Percentiles rank a stretch among this genome's conserved stretches.
Evolutionary conservation across 2,329 filamentous ascomycete genomes (phyloP).

Genomic region (Penicillium polonicum): DNA sequence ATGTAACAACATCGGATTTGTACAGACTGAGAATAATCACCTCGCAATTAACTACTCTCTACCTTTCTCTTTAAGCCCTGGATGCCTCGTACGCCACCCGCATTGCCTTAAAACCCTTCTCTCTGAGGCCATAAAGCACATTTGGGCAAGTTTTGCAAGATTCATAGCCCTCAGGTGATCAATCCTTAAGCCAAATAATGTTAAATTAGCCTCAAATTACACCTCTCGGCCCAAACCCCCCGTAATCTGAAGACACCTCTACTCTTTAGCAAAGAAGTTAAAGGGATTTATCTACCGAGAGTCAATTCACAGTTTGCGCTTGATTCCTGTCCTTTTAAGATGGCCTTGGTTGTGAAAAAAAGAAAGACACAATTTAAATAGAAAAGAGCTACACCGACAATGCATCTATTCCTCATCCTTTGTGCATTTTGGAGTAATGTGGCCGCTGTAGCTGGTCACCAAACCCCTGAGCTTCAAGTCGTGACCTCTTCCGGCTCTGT

Average conservation of each 20-base stretch:
- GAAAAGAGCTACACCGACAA: not conserved
- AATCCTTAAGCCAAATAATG: not conserved
- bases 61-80: not conserved
- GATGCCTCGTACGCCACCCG: not conserved
- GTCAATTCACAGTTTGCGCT: not conserved
- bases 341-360: not conserved
- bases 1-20: slow-evolving; percentile 26
- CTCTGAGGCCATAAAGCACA: too few species aligned
- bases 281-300: not conserved
- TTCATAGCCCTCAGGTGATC: not conserved
- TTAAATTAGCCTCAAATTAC: not conserved
- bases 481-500: slow-evolving; percentile 18
- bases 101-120: too few species aligned
- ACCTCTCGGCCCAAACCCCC: too few species aligned
- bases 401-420: not conserved
- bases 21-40: slow-evolving; percentile 26
- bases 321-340: not conserved
- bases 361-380: not conserved
- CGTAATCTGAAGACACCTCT: not conserved
- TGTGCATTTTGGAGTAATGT: not conserved
- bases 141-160: not conserved
- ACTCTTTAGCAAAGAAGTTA: not conserved
- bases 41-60: slow-evolving; percentile 5
- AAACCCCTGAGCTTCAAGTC: slow-evolving; percentile 2
- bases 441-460: not conserved